Percentiles rank a stretch among this genome's conserved stretches.
Evolutionary conservation across 345 rosid species (phyloP).

Genomic region (Turritis glabra): DNA sequence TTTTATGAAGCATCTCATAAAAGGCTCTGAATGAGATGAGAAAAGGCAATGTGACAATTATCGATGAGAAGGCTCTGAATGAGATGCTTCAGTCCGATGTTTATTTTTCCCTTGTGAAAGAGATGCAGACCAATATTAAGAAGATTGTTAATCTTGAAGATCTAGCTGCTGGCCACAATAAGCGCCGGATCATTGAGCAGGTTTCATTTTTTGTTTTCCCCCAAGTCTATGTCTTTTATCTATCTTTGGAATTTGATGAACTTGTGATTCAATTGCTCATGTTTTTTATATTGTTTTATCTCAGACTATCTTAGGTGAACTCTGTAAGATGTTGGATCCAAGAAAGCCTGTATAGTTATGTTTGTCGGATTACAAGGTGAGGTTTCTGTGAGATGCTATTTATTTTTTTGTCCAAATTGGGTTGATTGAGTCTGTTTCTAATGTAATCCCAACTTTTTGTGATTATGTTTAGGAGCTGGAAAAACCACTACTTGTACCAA

Average conservation of each 20-base stretch:
- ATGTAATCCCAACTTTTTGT: background rate
- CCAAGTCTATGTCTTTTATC: background rate
- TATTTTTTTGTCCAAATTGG: background rate
- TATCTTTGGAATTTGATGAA: background rate
- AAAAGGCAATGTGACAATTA: slow-evolving; percentile 92
- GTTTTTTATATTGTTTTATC: background rate
- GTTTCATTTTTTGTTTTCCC: slow-evolving; percentile 36
- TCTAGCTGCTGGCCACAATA: slow-evolving; percentile 94
- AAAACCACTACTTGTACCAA: slow-evolving; percentile 85
- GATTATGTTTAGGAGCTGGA: slow-evolving; percentile 60
- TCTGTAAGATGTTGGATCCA: slow-evolving; percentile 87
- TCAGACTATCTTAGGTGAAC: slow-evolving; percentile 86
- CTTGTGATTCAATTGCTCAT: background rate
- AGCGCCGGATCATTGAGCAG: slow-evolving; percentile 73
- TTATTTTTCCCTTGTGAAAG: slow-evolving; percentile 88
- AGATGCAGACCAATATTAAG: slow-evolving; percentile 85
- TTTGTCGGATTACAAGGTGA: slow-evolving; percentile 79
- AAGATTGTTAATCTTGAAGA: slow-evolving; percentile 89
- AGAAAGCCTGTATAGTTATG: slow-evolving; percentile 82
- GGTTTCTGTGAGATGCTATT: background rate
- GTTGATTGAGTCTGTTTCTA: background rate
- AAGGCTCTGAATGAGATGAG: too few relatives aligned
- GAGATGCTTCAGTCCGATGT: slow-evolving; percentile 94
- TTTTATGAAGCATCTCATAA: too few relatives aligned
- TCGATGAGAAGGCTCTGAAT: slow-evolving; percentile 80